Evolutionary conservation across 2,329 filamentous ascomycete genomes (phyloP).

Genomic region (Aspergillus neoniger): DNA sequence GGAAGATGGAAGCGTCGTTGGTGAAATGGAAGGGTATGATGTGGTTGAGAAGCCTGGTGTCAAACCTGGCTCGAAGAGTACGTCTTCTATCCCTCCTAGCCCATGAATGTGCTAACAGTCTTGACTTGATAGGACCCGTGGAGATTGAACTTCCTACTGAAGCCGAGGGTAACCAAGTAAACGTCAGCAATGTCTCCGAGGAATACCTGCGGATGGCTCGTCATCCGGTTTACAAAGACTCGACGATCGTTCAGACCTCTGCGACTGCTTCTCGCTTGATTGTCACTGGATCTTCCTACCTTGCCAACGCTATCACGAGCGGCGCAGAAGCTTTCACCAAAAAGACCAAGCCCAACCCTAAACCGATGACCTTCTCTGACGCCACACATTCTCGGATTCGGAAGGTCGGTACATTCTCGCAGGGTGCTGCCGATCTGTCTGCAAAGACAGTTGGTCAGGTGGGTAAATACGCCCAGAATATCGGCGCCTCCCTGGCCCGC

Average conservation of each 20-base stretch:
- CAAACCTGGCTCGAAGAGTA: conserved; percentile 88
- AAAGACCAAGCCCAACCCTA: conserved; percentile 73
- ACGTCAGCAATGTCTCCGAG: conserved; percentile 51
- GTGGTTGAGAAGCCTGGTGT: conserved; percentile 75
- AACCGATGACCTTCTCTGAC: conserved; percentile 85
- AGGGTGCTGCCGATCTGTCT: conserved; percentile 74
- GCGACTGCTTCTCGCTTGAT: conserved; percentile 87
- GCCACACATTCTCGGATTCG: conserved; percentile 82
- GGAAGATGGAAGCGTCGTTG: conserved; percentile 92
- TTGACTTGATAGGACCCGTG: conserved; percentile 45
- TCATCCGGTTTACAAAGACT: conserved; percentile 90
- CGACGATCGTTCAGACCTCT: conserved; percentile 81
- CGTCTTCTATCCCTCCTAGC: conserved; percentile 25
- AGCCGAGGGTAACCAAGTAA: conserved; percentile 50
- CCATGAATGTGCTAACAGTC: conserved; percentile 9
- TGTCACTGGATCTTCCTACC: conserved; percentile 78
- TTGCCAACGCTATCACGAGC: conserved; percentile 74
- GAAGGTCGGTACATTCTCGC: conserved; percentile 85
- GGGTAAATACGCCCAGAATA: conserved; percentile 80
- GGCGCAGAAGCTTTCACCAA: conserved; percentile 80
- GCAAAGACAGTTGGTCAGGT: conserved; percentile 86
- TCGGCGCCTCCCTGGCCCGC: conserved; percentile 75
- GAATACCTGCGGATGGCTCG: conserved; percentile 72
- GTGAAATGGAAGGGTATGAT: conserved; percentile 82
- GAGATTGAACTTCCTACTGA: conserved; percentile 51